Conservation (phyloP, 768 basidiomycete species). For the Hortiboletus flavorubellus region DNA sequence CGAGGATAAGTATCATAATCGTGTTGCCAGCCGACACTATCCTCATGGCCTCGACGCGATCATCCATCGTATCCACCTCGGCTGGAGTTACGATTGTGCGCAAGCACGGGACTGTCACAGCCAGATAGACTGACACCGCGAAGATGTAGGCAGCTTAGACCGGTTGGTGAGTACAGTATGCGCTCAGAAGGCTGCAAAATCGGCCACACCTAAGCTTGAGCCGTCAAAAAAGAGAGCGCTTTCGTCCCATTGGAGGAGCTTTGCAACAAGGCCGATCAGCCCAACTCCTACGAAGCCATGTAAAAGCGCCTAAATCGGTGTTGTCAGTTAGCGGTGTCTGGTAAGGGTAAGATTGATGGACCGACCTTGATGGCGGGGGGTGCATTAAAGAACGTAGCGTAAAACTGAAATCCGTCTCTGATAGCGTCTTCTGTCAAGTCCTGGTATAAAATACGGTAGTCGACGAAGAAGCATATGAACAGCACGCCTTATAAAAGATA, state of each 20-base stretch:
- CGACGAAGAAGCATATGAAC: slow-evolving; percentile 83
- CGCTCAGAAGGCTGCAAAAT: not conserved
- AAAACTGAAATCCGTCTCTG: slow-evolving; percentile 83
- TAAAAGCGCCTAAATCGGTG: slow-evolving; percentile 61
- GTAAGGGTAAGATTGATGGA: no score
- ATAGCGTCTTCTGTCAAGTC: slow-evolving; percentile 60
- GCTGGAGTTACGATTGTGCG: slow-evolving; percentile 69
- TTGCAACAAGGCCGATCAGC: slow-evolving; percentile 68
- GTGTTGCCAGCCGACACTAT: slow-evolving; percentile 86
- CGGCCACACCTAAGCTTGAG: slow-evolving; percentile 66
- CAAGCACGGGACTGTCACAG: slow-evolving; percentile 76
- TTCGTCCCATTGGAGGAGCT: slow-evolving; percentile 86
- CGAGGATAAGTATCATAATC: slow-evolving; percentile 69
- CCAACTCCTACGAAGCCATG: slow-evolving; percentile 84
- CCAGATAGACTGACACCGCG: slow-evolving; percentile 73
- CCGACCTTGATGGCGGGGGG: slow-evolving; percentile 90
- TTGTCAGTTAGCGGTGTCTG: not conserved
- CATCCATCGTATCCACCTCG: slow-evolving; percentile 53
- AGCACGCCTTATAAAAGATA: slow-evolving; percentile 53
- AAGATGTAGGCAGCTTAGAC: slow-evolving; percentile 69
- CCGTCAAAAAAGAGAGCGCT: slow-evolving; percentile 96
- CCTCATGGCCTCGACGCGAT: slow-evolving; percentile 74
- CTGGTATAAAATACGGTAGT: slow-evolving; percentile 79
- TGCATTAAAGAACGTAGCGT: slow-evolving; percentile 88
- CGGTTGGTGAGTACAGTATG: slow-evolving; percentile 13